Evolutionary conservation across 371 early-diverging fungal genomes (phyloP).

Genomic region (Umbelopsis sp.): DNA sequence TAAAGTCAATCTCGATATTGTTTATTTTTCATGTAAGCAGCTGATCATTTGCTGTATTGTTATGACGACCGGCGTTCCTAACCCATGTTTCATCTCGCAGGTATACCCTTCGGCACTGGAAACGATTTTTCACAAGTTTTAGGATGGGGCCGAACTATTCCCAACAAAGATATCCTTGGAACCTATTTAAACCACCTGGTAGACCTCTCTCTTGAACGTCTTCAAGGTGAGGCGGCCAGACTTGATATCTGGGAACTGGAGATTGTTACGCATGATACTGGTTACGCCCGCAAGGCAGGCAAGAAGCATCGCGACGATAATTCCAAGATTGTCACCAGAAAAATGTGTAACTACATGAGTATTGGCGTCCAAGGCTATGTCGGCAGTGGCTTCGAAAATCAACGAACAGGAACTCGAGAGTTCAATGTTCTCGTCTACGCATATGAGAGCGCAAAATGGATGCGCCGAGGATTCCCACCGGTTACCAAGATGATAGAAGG

Average conservation of each 20-base stretch:
- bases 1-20: conserved; percentile 49
- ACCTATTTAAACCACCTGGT: conserved; percentile 47
- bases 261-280: conserved; percentile 47
- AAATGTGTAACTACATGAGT: conserved; percentile 65
- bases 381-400: conserved; percentile 64
- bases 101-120: conserved; percentile 70
- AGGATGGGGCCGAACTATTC: conserved; percentile 67
- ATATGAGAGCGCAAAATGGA: conserved; percentile 60
- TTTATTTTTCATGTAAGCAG: conserved; percentile 61
- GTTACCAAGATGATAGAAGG: conserved; percentile 53
- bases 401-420: conserved; percentile 54
- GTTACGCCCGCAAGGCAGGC: conserved; percentile 51
- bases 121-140: conserved; percentile 69
- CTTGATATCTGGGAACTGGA: conserved; percentile 68
- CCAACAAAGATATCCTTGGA: conserved; percentile 51
- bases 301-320: conserved; percentile 6
- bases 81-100: conserved; percentile 20
- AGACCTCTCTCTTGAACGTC: conserved; percentile 45
- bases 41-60: neutral
- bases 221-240: conserved; percentile 58
- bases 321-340: conserved; percentile 28
- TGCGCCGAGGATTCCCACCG: conserved; percentile 55
- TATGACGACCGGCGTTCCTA: too few species aligned
- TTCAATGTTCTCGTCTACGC: conserved; percentile 60
- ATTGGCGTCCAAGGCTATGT: conserved; percentile 70